Percentiles rank a stretch among this genome's conserved stretches.
Evolutionary conservation across 768 basidiomycete genomes (phyloP).

Genomic region (Boletus sp.): DNA sequence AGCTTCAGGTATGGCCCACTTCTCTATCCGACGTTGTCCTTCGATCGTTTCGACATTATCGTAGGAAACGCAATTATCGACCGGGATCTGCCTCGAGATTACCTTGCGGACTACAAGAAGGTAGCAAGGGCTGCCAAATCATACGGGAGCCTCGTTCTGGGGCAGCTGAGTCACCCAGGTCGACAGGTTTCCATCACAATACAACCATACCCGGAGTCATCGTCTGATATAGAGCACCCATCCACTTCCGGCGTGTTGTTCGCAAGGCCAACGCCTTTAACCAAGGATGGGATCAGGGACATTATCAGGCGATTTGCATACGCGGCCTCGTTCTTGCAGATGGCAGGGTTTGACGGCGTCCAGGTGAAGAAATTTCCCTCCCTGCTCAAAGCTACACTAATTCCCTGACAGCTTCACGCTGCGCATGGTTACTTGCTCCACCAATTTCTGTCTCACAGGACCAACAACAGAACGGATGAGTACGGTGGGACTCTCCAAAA

Average conservation of each 20-base stretch:
- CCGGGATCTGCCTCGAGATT: conserved; percentile 22
- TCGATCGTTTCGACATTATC: neutral
- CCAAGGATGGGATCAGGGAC: conserved; percentile 46
- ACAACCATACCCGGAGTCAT: conserved; percentile 34
- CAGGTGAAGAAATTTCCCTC: conserved; percentile 33
- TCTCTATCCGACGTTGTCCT: neutral
- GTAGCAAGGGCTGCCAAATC: conserved; percentile 33
- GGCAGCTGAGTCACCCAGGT: conserved; percentile 33
- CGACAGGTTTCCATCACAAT: conserved; percentile 34
- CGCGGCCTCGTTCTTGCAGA: conserved; percentile 50
- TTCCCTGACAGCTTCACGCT: conserved; percentile 35
- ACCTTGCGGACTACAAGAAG: conserved; percentile 19
- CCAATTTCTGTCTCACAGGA: conserved; percentile 43
- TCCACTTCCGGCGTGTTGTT: conserved; percentile 32
- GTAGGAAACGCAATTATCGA: conserved; percentile 34
- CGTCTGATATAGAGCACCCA: conserved; percentile 34
- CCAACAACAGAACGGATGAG: conserved; percentile 50
- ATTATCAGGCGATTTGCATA: conserved; percentile 48
- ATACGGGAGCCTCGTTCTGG: conserved; percentile 29
- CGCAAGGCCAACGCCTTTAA: conserved; percentile 37
- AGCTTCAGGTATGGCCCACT: conserved; percentile 25
- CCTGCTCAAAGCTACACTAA: neutral
- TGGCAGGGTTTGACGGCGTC: conserved; percentile 68
- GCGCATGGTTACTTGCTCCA: conserved; percentile 46
- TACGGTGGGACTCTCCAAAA: conserved; percentile 57